Evolutionary conservation across 352 stramenopile genomes (phyloP), one percentile per base, ranked within the genome.

Genomic region (Phytophthora capsici): DNA sequence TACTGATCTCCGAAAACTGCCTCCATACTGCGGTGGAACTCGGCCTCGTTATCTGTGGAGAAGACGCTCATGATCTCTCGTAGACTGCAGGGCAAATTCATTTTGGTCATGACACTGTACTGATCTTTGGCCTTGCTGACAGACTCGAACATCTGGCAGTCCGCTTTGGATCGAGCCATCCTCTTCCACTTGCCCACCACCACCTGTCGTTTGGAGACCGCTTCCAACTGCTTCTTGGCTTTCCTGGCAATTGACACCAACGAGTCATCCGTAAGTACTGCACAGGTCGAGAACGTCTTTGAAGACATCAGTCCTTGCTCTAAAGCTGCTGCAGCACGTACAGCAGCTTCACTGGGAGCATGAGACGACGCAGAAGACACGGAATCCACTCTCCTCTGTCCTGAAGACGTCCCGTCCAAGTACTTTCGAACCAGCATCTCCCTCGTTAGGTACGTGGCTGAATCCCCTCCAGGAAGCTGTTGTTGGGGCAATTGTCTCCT

Each of bases 11-110:
- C 82, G 56, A 89, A 91, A 52, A 91, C 47, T 28, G 78, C 80
- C 28, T 73, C 71, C 82, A 91, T 91, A 54, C 73, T 80, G 47
- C 75, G 77, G 52, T 91, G 82, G 36, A 89, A 89, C 52, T 88
- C 77, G 14, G 59, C 28, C 5, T 50, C 55, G 16, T 77, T 70
- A 52, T 82, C 70, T 6, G 80, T 87, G 4, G 82, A 69, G 41
- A 87, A 74, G 13, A 87, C 77, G 61, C 60, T 73, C 79, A 86
- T 84, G 45, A 90, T 77, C 48, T 90, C 82, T 28, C 71, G 65
- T 30, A 90, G 58, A 53, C 73, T 84, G 47, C 78, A 85, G 2
- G 67, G 73, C 58, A 91, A 57, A 37, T 88, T 83, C 59, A 89
- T 73, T 46, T 77, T 78, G n/a, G 71, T 80, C 32, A 91, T 61